A percentile compares a stretch with the other conserved stretches of the same genome.
These are phyloP conservation scores for Tulasnella sp. DNA, from an alignment of 768 basidiomycete species.

Conservation along the genomic window DNA sequence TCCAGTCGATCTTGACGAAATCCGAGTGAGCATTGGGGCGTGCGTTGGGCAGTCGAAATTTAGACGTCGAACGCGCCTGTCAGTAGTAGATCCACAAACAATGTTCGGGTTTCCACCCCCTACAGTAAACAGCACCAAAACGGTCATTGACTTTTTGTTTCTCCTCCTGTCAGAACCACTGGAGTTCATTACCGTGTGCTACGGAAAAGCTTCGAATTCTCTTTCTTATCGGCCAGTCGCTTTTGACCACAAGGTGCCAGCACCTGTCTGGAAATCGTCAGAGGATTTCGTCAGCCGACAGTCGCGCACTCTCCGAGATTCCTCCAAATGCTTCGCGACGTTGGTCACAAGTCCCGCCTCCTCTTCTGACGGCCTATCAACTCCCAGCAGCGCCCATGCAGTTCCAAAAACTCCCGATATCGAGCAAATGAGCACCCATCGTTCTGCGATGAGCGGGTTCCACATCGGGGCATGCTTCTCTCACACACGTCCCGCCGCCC, in stretches of 20 bases:
- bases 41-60: conserved; percentile 12
- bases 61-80: neutral
- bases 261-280: neutral
- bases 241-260: neutral
- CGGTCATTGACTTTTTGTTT: neutral
- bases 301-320: conserved; percentile 14
- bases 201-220: neutral
- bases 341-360: conserved; percentile 20
- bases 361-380: conserved; percentile 6
- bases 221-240: neutral
- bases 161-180: neutral
- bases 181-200: neutral
- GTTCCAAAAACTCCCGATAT: neutral
- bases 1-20: neutral
- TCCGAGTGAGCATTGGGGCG: neutral
- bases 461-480: neutral
- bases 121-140: neutral
- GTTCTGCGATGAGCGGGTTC: conserved; percentile 2
- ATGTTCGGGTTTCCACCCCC: conserved; percentile 3
- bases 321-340: conserved; percentile 6
- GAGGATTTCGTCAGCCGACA: conserved; percentile 7
- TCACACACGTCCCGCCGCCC: neutral
- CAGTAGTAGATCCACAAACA: conserved; percentile 5
- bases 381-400: neutral
- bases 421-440: conserved; percentile 1